These are phyloP conservation scores for Passalora sequoiae DNA, from an alignment of 2,329 filamentous ascomycete genomes.

Conservation along the genomic window DNA sequence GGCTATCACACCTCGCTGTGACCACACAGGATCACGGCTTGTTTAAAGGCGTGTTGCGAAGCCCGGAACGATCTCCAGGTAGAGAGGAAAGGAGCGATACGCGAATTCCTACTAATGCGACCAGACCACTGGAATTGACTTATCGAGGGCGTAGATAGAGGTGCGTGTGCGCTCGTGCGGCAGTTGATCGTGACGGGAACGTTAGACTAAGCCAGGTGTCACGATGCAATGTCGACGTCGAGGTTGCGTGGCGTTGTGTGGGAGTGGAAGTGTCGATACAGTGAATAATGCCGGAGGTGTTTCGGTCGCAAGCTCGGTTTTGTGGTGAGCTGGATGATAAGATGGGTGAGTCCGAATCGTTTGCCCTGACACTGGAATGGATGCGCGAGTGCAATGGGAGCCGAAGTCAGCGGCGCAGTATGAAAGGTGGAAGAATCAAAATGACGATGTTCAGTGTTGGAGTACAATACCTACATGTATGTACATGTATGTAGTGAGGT, in stretches of 20 bases:
- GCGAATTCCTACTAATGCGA: not conserved
- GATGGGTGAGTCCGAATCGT: too few species aligned
- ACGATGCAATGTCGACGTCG: not conserved
- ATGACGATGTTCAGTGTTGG: not conserved
- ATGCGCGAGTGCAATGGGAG: too few species aligned
- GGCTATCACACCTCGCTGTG: conserved; percentile 78
- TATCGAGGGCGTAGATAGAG: not conserved
- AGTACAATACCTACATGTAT: not conserved
- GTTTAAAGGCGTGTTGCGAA: conserved; percentile 70
- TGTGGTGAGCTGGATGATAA: not conserved
- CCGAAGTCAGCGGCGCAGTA: not conserved
- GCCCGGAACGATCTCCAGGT: conserved; percentile 36
- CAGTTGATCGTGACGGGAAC: not conserved
- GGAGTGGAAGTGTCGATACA: not conserved
- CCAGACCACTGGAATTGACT: not conserved
- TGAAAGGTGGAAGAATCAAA: not conserved
- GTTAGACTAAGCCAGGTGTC: not conserved
- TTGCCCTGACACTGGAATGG: too few species aligned
- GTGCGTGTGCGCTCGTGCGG: conserved; percentile 10
- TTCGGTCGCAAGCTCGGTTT: not conserved
- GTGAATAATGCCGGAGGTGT: too few species aligned
- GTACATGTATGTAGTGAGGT: not conserved
- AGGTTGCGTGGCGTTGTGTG: not conserved
- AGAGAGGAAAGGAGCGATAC: conserved; percentile 2
- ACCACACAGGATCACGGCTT: conserved; percentile 80